Evolutionary conservation across 768 basidiomycete genomes (phyloP), one percentile per base, ranked within the genome.

Genomic region (Suillus occidentalis): DNA sequence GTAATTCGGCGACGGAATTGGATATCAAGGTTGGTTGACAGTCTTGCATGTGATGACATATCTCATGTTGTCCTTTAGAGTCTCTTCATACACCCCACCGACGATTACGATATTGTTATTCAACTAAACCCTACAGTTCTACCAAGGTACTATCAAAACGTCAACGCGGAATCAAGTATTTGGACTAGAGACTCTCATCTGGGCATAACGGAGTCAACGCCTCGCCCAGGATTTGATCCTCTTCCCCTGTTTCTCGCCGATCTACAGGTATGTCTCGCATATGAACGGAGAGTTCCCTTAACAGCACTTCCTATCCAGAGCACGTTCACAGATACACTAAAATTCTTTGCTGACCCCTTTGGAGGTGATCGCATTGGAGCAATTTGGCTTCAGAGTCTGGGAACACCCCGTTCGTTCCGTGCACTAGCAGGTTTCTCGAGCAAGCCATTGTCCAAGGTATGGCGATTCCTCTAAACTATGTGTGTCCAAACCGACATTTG

Each of bases 31-130:
- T 94, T 47, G 55, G 80, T 53, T 63, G 10, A 6, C 66, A 28
- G 56, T 9, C 5, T 28, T 53, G 42, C 22, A 61, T 14, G 8
- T n/a, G 55, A 49, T 13, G 0, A 8, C 6, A n/a, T 12, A 43
- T 39, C 64, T 71, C 3, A 71, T 3, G 1, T 10, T 10, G 20
- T 22, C 36, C 58, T 56, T 7, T 68, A 97, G 95, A 79, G 84
- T n/a, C 82, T 99, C 61, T 97, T 98, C 79, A 79, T 85, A 12
- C 94, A 97, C 69, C 92, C 95, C 0, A 85, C 86, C 3, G 80
- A 86, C 3, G 91, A 95, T 70, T 99, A 97, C 72, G 90, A 97
- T 70, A 84, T 98, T 69, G 68, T 97, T 9, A 80, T 99, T 40
- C 84, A 91, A 65, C 83, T 99, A 25, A 82, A 95, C 50, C 81